Conservation (phyloP, 2,329 filamentous ascomycete genomes). For the Xylaria sp. region DNA sequence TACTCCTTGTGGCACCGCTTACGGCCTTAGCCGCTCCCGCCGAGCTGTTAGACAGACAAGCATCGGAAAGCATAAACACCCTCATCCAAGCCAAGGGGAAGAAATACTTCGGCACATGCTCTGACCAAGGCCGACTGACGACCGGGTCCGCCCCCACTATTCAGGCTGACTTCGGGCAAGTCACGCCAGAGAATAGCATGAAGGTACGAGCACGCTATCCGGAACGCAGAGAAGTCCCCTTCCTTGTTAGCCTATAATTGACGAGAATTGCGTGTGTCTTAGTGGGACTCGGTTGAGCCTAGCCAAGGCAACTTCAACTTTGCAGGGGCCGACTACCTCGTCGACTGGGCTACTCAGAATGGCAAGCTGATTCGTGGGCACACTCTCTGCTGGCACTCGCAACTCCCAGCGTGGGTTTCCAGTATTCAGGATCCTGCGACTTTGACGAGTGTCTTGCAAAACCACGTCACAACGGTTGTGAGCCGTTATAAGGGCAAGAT, state of each 20-base stretch:
- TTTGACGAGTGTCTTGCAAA: slow-evolving; percentile 52
- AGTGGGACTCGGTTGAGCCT: slow-evolving; percentile 52
- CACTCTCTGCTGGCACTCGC: slow-evolving; percentile 61
- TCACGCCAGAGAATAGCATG: slow-evolving; percentile 62
- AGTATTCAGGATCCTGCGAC: slow-evolving; percentile 33
- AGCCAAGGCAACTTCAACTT: slow-evolving; percentile 50
- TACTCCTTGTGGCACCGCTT: slow-evolving; percentile 35
- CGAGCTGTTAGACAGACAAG: slow-evolving; percentile 36
- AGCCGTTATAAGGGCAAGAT: slow-evolving; percentile 59
- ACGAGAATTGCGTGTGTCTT: slow-evolving; percentile 36
- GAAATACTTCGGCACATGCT: slow-evolving; percentile 56
- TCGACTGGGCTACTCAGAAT: slow-evolving; percentile 53
- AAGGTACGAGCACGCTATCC: slow-evolving; percentile 13
- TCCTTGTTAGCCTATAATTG: background rate
- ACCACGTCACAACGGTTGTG: slow-evolving; percentile 55
- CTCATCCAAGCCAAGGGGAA: slow-evolving; percentile 59
- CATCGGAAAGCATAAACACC: slow-evolving; percentile 45
- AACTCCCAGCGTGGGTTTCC: slow-evolving; percentile 55
- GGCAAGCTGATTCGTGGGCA: slow-evolving; percentile 58
- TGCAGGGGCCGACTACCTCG: slow-evolving; percentile 51
- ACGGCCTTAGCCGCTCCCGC: slow-evolving; percentile 33
- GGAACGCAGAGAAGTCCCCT: background rate
- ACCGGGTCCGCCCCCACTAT: slow-evolving; percentile 51
- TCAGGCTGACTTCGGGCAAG: slow-evolving; percentile 55
- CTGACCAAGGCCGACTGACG: slow-evolving; percentile 49